Evolutionary conservation across 2,329 filamentous ascomycete species (phyloP), one percentile per base, ranked within the genome.

Genomic region (Thermomyces lanuginosus): DNA sequence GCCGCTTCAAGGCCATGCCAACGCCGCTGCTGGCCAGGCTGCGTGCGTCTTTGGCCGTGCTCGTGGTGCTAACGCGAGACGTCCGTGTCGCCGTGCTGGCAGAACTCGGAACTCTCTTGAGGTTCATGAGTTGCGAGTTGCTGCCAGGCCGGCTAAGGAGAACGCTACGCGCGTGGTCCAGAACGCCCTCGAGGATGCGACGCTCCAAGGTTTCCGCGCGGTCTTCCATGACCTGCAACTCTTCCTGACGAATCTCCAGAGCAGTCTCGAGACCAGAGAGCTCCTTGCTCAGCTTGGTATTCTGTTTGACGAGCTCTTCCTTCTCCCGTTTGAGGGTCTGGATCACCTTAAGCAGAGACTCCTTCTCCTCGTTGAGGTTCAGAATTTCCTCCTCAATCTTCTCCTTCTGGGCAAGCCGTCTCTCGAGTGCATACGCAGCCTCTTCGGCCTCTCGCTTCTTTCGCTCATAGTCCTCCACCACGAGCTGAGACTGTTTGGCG

Each of bases 211-310:
- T 70, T 49, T 93, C 83, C 2, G 86, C 89, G 35, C 86, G 78
- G 7, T 68, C 62, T 49, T 95, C 86, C 79, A 98, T 93, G 14
- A 78, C 67, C 23, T 81, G 72, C 32, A 98, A 70, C 55, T 95
- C 89, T 40, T 95, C 86, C 22, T 81, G 77, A 29, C 89, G 77
- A 30, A 95, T 74, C 10, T 76, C 72, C 16, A 95, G 66, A 1
- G 89, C 86, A 6, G 82, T 95, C 48, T 95, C 82, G 2, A 98
- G 67, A 6, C 82, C 80, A 4, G 83, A 84, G 1, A 98, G 75
- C 39, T 98, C 84, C 13, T 81, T 82, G 6, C 72, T 72, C 15
- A 93, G 63, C 30, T 76, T 71, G 23, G 74, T 72, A 60, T 84
- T 92, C 44, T 91, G 79, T 31, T 73, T 67, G 8, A 66, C 63